phyloP scores from a whole-genome alignment of 345 rosid species.

The Salix brachista region DNA sequence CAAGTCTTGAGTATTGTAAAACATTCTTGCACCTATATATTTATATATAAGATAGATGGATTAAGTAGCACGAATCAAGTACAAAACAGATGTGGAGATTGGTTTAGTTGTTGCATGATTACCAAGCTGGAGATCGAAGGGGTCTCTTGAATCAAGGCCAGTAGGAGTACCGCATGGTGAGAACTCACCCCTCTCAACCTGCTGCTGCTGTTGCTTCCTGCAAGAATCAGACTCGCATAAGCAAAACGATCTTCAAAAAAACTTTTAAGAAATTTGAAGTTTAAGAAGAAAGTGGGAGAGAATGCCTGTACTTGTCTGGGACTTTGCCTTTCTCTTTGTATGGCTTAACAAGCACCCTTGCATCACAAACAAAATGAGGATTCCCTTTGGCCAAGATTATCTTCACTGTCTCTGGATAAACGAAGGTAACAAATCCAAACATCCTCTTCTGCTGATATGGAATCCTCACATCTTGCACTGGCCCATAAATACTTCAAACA shows the following conservation, averaged over 20 bases:
- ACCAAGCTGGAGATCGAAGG: constrained; percentile 53
- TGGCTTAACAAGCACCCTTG: constrained; percentile 88
- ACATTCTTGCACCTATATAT: constrained; percentile 55
- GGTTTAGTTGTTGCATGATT: constrained; percentile 1
- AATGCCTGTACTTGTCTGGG: constrained; percentile 77
- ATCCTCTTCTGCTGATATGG: constrained; percentile 95
- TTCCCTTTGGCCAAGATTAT: constrained; percentile 83
- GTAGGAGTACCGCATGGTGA: constrained; percentile 70
- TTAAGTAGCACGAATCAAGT: background rate
- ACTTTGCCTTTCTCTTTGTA: constrained; percentile 97
- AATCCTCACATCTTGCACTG: constrained; percentile 97
- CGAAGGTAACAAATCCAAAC: constrained; percentile 91
- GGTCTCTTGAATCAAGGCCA: constrained; percentile 75
- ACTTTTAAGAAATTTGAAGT: background rate
- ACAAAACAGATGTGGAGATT: background rate
- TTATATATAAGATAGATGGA: background rate
- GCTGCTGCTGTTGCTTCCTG: constrained; percentile 51
- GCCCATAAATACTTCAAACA: constrained; percentile 61
- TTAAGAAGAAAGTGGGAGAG: constrained; percentile 2
- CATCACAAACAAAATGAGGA: constrained; percentile 91
- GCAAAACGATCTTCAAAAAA: background rate
- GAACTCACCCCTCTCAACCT: constrained; percentile 53
- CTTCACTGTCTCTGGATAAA: constrained; percentile 88
- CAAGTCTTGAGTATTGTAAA: constrained; percentile 58
- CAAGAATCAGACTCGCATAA: constrained; percentile 1